Evolutionary conservation across 2,329 filamentous ascomycete species (phyloP), one percentile per base, ranked within the genome.

Genomic region (Bipolaris bicolor): DNA sequence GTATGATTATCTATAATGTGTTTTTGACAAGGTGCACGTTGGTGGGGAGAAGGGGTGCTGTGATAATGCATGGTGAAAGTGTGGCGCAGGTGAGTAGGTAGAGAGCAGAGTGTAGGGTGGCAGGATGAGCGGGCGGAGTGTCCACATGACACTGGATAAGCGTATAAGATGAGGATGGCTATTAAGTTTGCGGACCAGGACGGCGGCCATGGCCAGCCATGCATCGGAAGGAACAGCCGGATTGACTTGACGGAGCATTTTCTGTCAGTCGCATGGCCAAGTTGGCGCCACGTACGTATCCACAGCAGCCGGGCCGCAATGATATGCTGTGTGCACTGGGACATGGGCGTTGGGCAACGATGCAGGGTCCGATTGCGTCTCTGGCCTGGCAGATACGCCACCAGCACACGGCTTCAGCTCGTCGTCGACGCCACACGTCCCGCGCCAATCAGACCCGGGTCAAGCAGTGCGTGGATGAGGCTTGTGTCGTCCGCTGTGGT

Each of bases 1-100:
- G 60, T 55, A 58, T 52, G 45, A 64, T 31, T 55, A 47, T 48
- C 56, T 51, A 56, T 49, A 52, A 53, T 60, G 39, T 36, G 40
- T 36, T 41, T 31, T 41, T 45, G 40, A 37, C 37, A 34, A 51
- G 37, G 29, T 20, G 5, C 26, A 48, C 29, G n/a, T 18, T 20
- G n/a, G 13, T 13, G 5, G 29, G 18, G 24, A 48, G 26, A 45
- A 36, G 18, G 3, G 7, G 9, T 47, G 45, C 13, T 36, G 45
- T 36, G 31, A 36, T 26, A 18, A 36, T 9, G 10, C 11, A 6
- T 18, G n/a, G 7, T 45, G 10, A 31, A 18, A n/a, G n/a, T 16
- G 43, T 9, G 43, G n/a, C 15, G 16, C 26, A 31, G 24, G 16
- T 29, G 13, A 11, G 29, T 13, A 11, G 10, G 26, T 26, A 9